phyloP scores from a whole-genome alignment of 2,329 filamentous ascomycete genomes.

The Arachnopeziza araneosa region DNA sequence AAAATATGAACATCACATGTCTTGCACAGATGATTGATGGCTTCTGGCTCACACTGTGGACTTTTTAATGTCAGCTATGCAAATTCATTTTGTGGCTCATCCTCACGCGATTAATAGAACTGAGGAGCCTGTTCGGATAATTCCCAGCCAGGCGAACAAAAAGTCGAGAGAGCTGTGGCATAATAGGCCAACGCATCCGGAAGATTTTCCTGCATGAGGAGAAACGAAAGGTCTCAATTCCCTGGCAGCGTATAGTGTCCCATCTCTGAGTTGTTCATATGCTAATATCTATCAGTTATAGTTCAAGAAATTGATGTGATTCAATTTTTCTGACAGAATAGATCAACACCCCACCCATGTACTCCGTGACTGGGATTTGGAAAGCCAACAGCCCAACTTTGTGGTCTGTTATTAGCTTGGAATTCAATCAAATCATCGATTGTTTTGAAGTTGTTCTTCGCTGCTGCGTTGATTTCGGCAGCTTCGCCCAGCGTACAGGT shows the following conservation, averaged over 20 bases:
- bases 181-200: constrained; percentile 43
- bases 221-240: not conserved
- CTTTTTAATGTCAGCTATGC: constrained; percentile 26
- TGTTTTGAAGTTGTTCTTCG: constrained; percentile 46
- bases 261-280: not conserved
- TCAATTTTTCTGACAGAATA: constrained; percentile 10
- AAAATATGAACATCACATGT: constrained; percentile 41
- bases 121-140: constrained; percentile 49
- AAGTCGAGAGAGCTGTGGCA: constrained; percentile 53
- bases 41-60: constrained; percentile 40
- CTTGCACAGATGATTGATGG: constrained; percentile 48
- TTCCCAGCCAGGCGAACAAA: constrained; percentile 52
- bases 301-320: not conserved
- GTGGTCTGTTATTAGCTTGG: constrained; percentile 36
- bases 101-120: constrained; percentile 51
- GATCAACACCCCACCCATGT: constrained; percentile 4
- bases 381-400: constrained; percentile 46
- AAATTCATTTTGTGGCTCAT: constrained; percentile 4
- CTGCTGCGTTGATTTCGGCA: constrained; percentile 32
- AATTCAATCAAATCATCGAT: constrained; percentile 46
- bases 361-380: constrained; percentile 24
- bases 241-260: not conserved
- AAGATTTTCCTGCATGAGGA: not conserved
- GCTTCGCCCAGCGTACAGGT: constrained; percentile 53
- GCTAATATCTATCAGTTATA: not conserved